These are phyloP conservation scores for Begonia masoniana DNA, from an alignment of 306 rosid genomes.

Conservation along the genomic window DNA sequence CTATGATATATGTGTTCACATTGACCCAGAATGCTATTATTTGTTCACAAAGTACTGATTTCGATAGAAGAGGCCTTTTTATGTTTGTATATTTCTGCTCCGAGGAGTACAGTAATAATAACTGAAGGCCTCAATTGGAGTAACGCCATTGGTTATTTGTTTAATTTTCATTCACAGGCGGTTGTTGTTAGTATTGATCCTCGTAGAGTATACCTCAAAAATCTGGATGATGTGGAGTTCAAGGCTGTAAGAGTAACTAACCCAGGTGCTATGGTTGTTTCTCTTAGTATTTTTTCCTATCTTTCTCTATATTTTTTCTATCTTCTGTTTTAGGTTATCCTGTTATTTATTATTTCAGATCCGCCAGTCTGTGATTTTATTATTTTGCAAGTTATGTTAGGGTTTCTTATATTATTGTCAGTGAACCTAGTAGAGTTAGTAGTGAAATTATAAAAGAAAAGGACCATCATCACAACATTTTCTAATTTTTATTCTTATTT, in stretches of 20 bases:
- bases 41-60: no score
- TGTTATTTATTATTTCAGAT: background rate
- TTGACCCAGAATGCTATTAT: no score
- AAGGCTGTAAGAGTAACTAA: constrained; percentile 43
- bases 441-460: no score
- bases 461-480: no score
- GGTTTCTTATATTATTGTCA: no score
- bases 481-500: no score
- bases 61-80: no score
- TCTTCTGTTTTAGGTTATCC: background rate
- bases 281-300: background rate
- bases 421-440: no score
- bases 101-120: background rate
- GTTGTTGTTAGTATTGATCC: constrained; percentile 97
- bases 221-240: constrained; percentile 58
- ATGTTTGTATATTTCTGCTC: constrained; percentile 4
- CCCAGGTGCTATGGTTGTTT: constrained; percentile 34
- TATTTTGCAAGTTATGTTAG: no score
- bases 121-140: background rate
- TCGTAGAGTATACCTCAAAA: constrained; percentile 61
- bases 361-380: no score
- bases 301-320: no score
- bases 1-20: no score
- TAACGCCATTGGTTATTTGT: constrained; percentile 3
- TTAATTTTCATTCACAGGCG: constrained; percentile 42